Evolutionary conservation across 495 filamentous ascomycete species (phyloP).

Genomic region (Aspergillus avenaceus): DNA sequence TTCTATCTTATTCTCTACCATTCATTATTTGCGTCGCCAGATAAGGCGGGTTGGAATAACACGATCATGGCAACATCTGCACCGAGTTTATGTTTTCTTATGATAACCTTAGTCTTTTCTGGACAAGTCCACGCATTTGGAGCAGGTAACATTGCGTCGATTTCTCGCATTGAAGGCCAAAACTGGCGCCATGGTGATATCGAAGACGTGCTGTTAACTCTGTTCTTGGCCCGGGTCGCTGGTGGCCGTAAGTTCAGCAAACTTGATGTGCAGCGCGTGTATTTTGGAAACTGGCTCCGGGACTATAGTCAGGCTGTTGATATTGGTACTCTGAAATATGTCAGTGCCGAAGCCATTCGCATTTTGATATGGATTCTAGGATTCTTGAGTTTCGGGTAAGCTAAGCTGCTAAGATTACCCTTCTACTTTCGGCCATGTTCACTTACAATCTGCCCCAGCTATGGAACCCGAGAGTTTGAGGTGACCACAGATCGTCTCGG

Average conservation of each 20-base stretch:
- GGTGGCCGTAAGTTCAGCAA: conserved; percentile 85
- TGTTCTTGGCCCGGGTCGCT: conserved; percentile 70
- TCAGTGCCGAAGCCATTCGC: conserved; percentile 83
- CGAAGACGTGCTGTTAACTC: conserved; percentile 76
- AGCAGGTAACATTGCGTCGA: conserved; percentile 77
- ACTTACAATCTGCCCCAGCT: conserved; percentile 37
- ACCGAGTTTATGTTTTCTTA: conserved; percentile 36
- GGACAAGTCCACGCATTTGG: conserved; percentile 74
- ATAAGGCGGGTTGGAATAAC: neutral
- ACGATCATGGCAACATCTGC: conserved; percentile 22
- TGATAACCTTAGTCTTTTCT: conserved; percentile 57
- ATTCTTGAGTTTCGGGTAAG: conserved; percentile 52
- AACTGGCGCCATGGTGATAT: conserved; percentile 93
- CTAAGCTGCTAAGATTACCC: neutral
- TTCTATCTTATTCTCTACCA: neutral
- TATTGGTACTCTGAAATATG: conserved; percentile 81
- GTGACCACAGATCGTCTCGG: conserved; percentile 83
- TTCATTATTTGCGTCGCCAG: too few species aligned
- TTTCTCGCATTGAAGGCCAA: conserved; percentile 72
- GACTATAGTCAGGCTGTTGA: conserved; percentile 69
- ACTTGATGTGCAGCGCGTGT: conserved; percentile 78
- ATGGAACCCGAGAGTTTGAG: conserved; percentile 87
- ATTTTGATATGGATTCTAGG: conserved; percentile 67
- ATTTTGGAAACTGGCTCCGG: conserved; percentile 90
- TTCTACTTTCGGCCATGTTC: conserved; percentile 48